Percentiles rank a stretch among this genome's conserved stretches.
These are phyloP conservation scores for Spergularia bocconei DNA, from an alignment of 148 eudicot genomes.

Conservation along the genomic window DNA sequence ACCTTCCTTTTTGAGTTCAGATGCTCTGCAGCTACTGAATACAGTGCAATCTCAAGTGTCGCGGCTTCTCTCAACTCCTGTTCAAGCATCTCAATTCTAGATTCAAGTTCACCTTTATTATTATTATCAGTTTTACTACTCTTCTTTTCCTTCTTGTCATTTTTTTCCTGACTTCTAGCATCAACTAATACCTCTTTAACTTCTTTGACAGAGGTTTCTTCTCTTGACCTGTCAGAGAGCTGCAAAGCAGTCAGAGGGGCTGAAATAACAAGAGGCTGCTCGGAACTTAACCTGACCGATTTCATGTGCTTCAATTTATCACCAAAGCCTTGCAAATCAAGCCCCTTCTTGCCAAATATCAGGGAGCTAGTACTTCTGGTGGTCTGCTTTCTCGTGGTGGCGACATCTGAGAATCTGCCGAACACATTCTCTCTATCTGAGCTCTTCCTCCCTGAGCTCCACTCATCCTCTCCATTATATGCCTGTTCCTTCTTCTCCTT, in stretches of 20 bases:
- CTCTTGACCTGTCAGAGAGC: conserved; percentile 29
- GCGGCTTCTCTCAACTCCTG: conserved; percentile 87
- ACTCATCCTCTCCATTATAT: conserved; percentile 33
- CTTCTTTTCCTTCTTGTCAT: conserved; percentile 40
- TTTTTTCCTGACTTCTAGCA: conserved; percentile 33
- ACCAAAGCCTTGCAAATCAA: conserved; percentile 40
- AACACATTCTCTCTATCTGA: conserved; percentile 34
- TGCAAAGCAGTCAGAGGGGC: conserved; percentile 27
- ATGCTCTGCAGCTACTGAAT: conserved; percentile 74
- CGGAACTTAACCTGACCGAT: conserved; percentile 49
- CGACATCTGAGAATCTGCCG: conserved; percentile 37
- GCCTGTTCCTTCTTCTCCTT: conserved; percentile 27
- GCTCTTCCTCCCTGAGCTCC: conserved; percentile 23
- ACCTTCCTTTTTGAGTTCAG: conserved; percentile 72
- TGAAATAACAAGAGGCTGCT: conserved; percentile 26
- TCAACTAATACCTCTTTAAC: conserved; percentile 27
- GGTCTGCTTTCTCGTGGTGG: conserved; percentile 39
- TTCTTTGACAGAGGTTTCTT: conserved; percentile 30
- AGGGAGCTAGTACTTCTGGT: conserved; percentile 52
- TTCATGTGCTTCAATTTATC: conserved; percentile 63
- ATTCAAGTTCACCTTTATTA: conserved; percentile 38
- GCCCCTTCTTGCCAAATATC: conserved; percentile 46
- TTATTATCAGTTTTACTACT: conserved; percentile 31
- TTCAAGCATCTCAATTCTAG: conserved; percentile 66
- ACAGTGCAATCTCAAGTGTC: conserved; percentile 59